Base-by-base conservation (phyloP, 345 rosid species). In the Boechera retrofracta region DNA sequence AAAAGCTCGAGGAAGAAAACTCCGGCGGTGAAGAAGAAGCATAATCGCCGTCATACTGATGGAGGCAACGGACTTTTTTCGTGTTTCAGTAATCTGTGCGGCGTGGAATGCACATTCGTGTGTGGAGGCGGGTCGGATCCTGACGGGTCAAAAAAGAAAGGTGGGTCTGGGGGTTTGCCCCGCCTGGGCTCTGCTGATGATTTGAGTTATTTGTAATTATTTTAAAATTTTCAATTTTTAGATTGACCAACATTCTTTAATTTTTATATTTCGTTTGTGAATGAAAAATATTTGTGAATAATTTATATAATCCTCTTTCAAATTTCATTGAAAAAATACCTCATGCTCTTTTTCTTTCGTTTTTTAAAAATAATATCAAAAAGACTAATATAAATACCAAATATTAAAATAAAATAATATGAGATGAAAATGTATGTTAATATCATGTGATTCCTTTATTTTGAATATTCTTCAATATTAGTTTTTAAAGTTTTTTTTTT, bases 21-120 rank as follows among this genome's bases (percentile, higher is more conserved):
- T 31, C 78, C 82, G 39, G 28, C 31, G 55, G 72, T 55, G 66
- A 59, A 33, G 63, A 45, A 53, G 26, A 70, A 72, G 48, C 83
- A 77, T 67, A 33, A 15, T 4, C 80, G 88, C 10, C 77, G 88
- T 78, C 84, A 79, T 26, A 73, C 82, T 6, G 83, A 79, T n/a
- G 84, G 78, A 21, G 82, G 77, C 0, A 80, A 58, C 1, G 84
- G 92, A 0, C 64, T 81, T 65, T 90, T 90, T 63, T 86, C 97
- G 11, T 93, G 98, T 64, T 87, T 93, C 16, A 77, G 97, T 47
- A 85, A 81, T 24, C 55, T 89, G 0, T 93, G 95, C 21, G 98
- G 98, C 7, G 75, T 85, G 2, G 86, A 94, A 42, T 87, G 90
- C 69, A 84, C 97, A 35, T 86, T 90, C 32, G 87, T 85, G 0